A percentile compares a stretch with the other conserved stretches of the same genome.
Evolutionary conservation across 2,329 filamentous ascomycete genomes (phyloP).

Genomic region (Allantophomopsis cytisporea): DNA sequence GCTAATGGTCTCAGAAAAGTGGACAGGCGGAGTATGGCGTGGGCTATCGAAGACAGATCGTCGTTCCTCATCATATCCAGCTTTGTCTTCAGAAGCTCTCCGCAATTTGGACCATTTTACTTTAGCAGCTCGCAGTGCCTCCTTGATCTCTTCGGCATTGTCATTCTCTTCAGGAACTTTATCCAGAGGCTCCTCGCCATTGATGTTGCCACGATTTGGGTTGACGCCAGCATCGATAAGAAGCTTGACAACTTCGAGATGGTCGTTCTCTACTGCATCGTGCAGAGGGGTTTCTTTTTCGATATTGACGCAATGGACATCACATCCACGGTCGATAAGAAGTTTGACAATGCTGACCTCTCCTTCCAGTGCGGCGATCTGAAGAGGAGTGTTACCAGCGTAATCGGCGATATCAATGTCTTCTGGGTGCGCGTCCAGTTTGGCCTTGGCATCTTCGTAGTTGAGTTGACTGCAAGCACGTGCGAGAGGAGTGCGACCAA

Average conservation of each 20-base stretch:
- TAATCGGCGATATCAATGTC: slow-evolving; percentile 86
- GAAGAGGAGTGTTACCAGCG: slow-evolving; percentile 89
- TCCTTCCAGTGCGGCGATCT: slow-evolving; percentile 83
- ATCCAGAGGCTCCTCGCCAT: slow-evolving; percentile 83
- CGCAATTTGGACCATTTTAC: slow-evolving; percentile 34
- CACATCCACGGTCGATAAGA: slow-evolving; percentile 72
- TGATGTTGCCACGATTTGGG: slow-evolving; percentile 80
- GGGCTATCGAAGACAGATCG: slow-evolving; percentile 41
- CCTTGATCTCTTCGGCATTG: slow-evolving; percentile 67
- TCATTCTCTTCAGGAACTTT: slow-evolving; percentile 64
- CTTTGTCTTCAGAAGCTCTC: slow-evolving; percentile 44
- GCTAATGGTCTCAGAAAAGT: slow-evolving; percentile 11
- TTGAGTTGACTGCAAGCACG: slow-evolving; percentile 80
- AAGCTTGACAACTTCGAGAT: slow-evolving; percentile 75
- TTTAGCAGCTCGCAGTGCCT: slow-evolving; percentile 47
- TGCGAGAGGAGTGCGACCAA: slow-evolving; percentile 83
- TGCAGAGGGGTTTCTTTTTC: slow-evolving; percentile 88
- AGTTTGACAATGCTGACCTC: slow-evolving; percentile 79
- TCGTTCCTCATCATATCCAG: slow-evolving; percentile 25
- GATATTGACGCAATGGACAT: slow-evolving; percentile 65
- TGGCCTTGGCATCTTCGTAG: slow-evolving; percentile 62
- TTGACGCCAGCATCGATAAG: slow-evolving; percentile 81
- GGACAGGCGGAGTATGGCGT: slow-evolving; percentile 35
- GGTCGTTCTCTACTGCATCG: slow-evolving; percentile 92
- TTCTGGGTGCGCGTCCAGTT: slow-evolving; percentile 66